phyloP scores from a whole-genome alignment of 2,329 filamentous ascomycete genomes.

The Cyphellophora europaea region DNA sequence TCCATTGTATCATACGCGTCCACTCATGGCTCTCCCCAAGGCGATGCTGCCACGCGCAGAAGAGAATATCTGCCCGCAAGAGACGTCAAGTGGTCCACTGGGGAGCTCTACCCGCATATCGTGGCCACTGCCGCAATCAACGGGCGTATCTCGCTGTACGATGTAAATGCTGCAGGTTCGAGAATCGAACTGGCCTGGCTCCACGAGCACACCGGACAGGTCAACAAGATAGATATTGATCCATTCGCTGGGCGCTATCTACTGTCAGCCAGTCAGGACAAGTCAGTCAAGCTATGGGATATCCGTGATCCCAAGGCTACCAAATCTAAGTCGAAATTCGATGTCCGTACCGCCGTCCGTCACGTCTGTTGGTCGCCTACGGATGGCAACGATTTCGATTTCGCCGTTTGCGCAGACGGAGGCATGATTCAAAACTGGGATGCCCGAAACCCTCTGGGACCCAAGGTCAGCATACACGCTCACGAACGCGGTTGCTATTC shows the following conservation, averaged over 20 bases:
- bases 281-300: slow-evolving; percentile 56
- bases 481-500: slow-evolving; percentile 53
- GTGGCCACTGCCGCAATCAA: slow-evolving; percentile 57
- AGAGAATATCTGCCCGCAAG: slow-evolving; percentile 53
- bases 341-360: slow-evolving; percentile 49
- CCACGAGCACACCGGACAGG: slow-evolving; percentile 56
- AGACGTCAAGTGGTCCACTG: slow-evolving; percentile 60
- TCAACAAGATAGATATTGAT: slow-evolving; percentile 57
- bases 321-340: slow-evolving; percentile 37
- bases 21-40: slow-evolving; percentile 37
- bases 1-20: slow-evolving; percentile 50
- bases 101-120: slow-evolving; percentile 44
- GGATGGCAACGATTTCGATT: slow-evolving; percentile 47
- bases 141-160: slow-evolving; percentile 57
- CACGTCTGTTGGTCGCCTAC: slow-evolving; percentile 56
- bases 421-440: slow-evolving; percentile 58
- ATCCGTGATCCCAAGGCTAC: slow-evolving; percentile 42
- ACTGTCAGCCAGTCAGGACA: slow-evolving; percentile 57
- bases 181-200: slow-evolving; percentile 53
- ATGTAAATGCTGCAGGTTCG: slow-evolving; percentile 37
- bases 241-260: slow-evolving; percentile 51
- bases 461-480: slow-evolving; percentile 52
- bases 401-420: slow-evolving; percentile 56
- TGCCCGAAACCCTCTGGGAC: slow-evolving; percentile 45
- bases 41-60: slow-evolving; percentile 34